phyloP scores from a whole-genome alignment of 192 early-diverging fungal species.

The Entomortierella chlamydospora region DNA sequence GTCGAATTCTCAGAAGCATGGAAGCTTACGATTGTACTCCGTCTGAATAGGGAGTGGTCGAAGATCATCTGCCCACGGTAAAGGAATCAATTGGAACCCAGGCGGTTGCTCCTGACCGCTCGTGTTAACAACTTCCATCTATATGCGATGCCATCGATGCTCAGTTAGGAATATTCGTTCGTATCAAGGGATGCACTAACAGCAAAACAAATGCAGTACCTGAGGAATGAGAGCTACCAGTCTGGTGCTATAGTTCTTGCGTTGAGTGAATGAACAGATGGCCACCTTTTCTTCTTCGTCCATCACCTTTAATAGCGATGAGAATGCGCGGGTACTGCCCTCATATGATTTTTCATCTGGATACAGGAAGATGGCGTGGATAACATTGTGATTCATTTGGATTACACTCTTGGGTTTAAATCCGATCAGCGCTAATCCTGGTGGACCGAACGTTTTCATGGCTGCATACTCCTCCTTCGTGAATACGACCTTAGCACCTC shows the following conservation, averaged over 20 bases:
- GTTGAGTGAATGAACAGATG: constrained; percentile 72
- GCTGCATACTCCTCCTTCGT: constrained; percentile 73
- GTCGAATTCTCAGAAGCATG: background rate
- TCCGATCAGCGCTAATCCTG: constrained; percentile 75
- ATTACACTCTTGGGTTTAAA: constrained; percentile 69
- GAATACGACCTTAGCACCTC: constrained; percentile 78
- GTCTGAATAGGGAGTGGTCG: constrained; percentile 56
- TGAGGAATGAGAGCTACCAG: constrained; percentile 79
- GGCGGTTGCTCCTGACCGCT: constrained; percentile 64
- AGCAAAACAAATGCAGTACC: constrained; percentile 40
- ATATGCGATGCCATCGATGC: background rate
- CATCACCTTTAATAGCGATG: constrained; percentile 72
- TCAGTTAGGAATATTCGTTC: background rate
- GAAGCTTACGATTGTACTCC: constrained; percentile 19
- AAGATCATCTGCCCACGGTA: constrained; percentile 86
- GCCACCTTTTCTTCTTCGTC: constrained; percentile 68
- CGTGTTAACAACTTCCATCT: constrained; percentile 64
- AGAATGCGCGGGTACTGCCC: constrained; percentile 79
- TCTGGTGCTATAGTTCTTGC: constrained; percentile 60
- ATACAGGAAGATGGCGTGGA: constrained; percentile 75
- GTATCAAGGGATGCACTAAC: background rate
- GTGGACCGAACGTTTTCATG: constrained; percentile 71
- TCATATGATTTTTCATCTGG: constrained; percentile 80
- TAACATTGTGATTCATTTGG: constrained; percentile 70
- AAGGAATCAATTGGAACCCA: constrained; percentile 72